A percentile compares a stretch with the other conserved stretches of the same genome.
Conservation (phyloP, 208 protist genomes). For the Histomonas meleagridis region DNA sequence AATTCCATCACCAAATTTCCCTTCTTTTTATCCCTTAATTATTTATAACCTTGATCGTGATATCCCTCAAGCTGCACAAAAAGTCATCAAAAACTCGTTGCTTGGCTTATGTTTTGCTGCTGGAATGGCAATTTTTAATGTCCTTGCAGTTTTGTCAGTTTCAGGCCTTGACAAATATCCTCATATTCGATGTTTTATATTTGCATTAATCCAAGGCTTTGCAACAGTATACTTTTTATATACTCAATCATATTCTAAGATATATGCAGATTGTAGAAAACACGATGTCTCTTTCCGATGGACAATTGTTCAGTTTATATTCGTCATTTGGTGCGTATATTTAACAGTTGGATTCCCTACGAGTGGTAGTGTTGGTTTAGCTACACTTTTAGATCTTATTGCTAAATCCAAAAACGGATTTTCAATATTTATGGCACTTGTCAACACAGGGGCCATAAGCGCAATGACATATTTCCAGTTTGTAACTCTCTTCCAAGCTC, state of each 20-base stretch:
- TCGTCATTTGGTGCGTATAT: neutral
- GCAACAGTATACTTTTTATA: neutral
- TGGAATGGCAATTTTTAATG: neutral
- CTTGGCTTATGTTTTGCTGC: neutral
- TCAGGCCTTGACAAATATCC: neutral
- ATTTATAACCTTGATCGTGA: neutral
- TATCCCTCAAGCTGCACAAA: neutral
- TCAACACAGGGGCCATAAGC: neutral
- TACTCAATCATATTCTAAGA: neutral
- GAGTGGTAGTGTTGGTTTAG: slow-evolving; percentile 14
- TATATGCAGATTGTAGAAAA: neutral
- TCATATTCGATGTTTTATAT: neutral
- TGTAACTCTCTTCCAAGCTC: neutral
- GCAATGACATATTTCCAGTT: neutral
- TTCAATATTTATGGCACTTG: neutral
- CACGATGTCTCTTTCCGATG: neutral
- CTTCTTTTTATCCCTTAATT: neutral
- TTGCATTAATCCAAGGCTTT: neutral
- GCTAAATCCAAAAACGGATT: neutral
- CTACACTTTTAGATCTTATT: neutral
- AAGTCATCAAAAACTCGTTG: neutral
- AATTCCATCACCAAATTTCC: neutral
- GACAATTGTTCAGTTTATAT: neutral
- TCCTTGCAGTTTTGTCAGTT: neutral
- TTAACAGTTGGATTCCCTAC: neutral